Percentiles rank a stretch among this genome's conserved stretches.
Evolutionary conservation across 2,329 filamentous ascomycete genomes (phyloP).

Genomic region (Penicillium sp.): DNA sequence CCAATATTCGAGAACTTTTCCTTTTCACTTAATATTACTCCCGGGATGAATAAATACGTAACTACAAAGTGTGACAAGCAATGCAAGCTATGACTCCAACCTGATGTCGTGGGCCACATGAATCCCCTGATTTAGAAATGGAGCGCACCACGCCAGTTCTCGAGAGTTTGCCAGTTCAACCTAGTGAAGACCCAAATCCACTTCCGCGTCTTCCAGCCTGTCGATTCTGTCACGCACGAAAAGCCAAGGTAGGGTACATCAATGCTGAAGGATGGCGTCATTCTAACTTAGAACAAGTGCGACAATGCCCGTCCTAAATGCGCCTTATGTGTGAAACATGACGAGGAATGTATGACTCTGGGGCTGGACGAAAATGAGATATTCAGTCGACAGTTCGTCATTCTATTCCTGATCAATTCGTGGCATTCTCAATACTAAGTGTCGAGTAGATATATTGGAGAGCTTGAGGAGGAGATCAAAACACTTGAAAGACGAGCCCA

Average conservation of each 20-base stretch:
- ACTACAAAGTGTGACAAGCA: background rate
- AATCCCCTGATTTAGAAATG: background rate
- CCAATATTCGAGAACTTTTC: background rate
- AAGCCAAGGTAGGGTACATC: conserved; percentile 22
- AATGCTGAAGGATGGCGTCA: background rate
- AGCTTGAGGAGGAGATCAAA: conserved; percentile 32
- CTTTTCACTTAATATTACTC: background rate
- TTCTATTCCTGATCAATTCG: no score
- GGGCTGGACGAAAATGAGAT: conserved; percentile 25
- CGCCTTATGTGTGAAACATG: conserved; percentile 31
- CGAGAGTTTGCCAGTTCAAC: background rate
- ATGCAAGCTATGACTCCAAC: background rate
- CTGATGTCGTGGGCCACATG: background rate
- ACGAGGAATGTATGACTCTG: conserved; percentile 35
- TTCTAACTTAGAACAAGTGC: conserved; percentile 24
- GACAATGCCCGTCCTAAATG: conserved; percentile 39
- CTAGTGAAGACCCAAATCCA: background rate
- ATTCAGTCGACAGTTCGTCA: conserved; percentile 29
- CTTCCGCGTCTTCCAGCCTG: conserved; percentile 26
- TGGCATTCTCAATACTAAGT: background rate
- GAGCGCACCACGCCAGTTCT: background rate
- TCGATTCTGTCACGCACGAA: conserved; percentile 29
- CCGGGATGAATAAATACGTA: background rate
- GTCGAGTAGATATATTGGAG: conserved; percentile 27
- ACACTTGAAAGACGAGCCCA: conserved; percentile 5